Evolutionary conservation across 768 basidiomycete species (phyloP), one percentile per base, ranked within the genome.

Genomic region (Panus rudis): DNA sequence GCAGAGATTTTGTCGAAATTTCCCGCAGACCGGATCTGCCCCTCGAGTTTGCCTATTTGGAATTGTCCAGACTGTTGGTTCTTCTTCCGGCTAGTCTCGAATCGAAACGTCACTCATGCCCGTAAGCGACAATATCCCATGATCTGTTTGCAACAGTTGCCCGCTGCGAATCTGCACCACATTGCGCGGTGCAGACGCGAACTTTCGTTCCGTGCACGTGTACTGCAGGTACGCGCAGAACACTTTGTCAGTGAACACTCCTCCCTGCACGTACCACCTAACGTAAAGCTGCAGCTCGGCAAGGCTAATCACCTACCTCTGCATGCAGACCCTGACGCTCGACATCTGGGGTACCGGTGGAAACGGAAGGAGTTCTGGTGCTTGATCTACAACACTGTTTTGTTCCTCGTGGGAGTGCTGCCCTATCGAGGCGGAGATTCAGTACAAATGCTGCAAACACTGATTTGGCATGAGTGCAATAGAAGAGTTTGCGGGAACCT

Each of bases 41-140:
- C 48, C 41, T 46, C 49, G 30, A 41, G 59, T 58, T 70, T 70
- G 59, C 63, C 65, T 64, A 66, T 70, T 69, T 60, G 53, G 61
- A 62, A 64, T 52, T 58, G 62, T 57, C 65, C 71, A 69, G 67
- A 70, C 68, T 71, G 66, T 65, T 63, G 66, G 57, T 61, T 69
- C 63, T 67, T 58, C 59, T 64, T 74, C 66, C 69, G 68, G 69
- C 67, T 73, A 68, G 68, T 56, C 64, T 63, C 39, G 45, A 52
- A 20, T 40, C 24, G 28, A 20, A 39, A 35, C 43, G 41, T 39
- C 44, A 22, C 42, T 28, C 20, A 11, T 26, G 48, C 51, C 37
- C 46, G 27, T 33, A 32, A 13, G 37, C 45, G 30, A 38, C 47
- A 25, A 40, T 41, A 49, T 51, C 51, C 37, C 54, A 53, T 52